Percentiles rank a stretch among this genome's conserved stretches.
Evolutionary conservation across 768 basidiomycete species (phyloP).

Genomic region (Fibroporia radiculosa): DNA sequence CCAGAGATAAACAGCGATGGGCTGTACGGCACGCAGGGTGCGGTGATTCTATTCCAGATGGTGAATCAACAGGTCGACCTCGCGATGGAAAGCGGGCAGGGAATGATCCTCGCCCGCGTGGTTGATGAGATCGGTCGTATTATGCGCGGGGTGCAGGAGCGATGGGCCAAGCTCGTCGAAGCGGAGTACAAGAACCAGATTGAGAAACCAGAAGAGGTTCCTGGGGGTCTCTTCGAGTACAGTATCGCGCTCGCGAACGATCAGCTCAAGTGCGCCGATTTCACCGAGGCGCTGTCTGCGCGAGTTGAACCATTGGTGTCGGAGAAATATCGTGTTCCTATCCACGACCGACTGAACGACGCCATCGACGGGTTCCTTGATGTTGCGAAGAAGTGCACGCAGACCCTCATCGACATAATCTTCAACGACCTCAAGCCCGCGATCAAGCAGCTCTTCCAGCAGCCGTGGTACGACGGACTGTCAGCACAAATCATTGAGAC

Average conservation of each 20-base stretch:
- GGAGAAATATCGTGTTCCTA: conserved; percentile 79
- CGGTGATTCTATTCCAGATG: conserved; percentile 96
- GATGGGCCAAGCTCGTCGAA: conserved; percentile 82
- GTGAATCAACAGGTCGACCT: conserved; percentile 95
- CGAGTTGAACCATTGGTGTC: conserved; percentile 89
- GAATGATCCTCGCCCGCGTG: conserved; percentile 84
- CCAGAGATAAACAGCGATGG: conserved; percentile 89
- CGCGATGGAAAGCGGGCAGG: conserved; percentile 93
- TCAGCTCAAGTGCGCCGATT: conserved; percentile 94
- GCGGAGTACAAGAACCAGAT: conserved; percentile 80
- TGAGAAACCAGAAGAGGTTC: conserved; percentile 82
- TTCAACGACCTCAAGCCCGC: conserved; percentile 92
- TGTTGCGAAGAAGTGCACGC: conserved; percentile 95
- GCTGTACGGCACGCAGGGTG: conserved; percentile 81
- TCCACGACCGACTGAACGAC: conserved; percentile 84
- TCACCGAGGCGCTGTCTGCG: conserved; percentile 75
- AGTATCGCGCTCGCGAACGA: conserved; percentile 96
- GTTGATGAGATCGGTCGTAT: conserved; percentile 83
- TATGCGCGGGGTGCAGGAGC: conserved; percentile 81
- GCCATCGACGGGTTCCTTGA: conserved; percentile 98
- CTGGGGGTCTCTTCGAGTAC: conserved; percentile 90
- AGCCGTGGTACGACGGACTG: conserved; percentile 84
- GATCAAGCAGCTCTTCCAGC: conserved; percentile 76
- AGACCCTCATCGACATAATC: conserved; percentile 88
- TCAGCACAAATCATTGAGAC: conserved; percentile 89